Evolutionary conservation across 2,329 filamentous ascomycete genomes (phyloP), one percentile per base, ranked within the genome.

Genomic region (Cryphonectria japonica): DNA sequence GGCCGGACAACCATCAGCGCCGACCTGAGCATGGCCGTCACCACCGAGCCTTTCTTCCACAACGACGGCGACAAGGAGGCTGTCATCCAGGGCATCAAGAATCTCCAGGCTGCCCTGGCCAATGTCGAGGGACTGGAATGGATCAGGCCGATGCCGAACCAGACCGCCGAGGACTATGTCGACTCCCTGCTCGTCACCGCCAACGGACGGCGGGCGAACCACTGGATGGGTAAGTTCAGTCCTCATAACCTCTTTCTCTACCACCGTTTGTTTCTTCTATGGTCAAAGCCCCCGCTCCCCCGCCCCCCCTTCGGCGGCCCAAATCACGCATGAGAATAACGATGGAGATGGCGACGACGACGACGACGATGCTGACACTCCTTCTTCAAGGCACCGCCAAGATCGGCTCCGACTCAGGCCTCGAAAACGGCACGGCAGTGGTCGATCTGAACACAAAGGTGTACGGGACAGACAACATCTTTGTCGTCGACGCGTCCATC

Each of bases 51-150:
- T 0, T 91, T 89, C 78, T 83, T 91, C 2, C 83, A 83, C n/a
- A 83, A 89, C 71, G 78, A 84, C 26, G 84, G 85, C 69, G 91
- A 93, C 78, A 84, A 87, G 32, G 85, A 86, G 64, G 88, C 89
- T n/a, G 88, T 92, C n/a, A 87, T 89, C 66, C 82, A 85, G 64
- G 88, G 89, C 37, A 87, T 93, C 76, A 86, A 91, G 79, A 88
- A 87, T 73, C 79, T 92, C 70, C 82, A 87, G 66, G 79, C 82
- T 1, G 84, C 88, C 3, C 82, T 92, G 26, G 80, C 82, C 43
- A 85, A 82, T 43, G 84, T 91, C 62, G 79, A 85, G 19, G 82
- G 83, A 65, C 84, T 93, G 29, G 86, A 83, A n/a, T 87, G 87
- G 78, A 80, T 87, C 60, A 84, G 86, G 65, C 90, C 90, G 0